Evolutionary conservation across 2,329 filamentous ascomycete species (phyloP).

Genomic region (Cryphonectria carpinicola): DNA sequence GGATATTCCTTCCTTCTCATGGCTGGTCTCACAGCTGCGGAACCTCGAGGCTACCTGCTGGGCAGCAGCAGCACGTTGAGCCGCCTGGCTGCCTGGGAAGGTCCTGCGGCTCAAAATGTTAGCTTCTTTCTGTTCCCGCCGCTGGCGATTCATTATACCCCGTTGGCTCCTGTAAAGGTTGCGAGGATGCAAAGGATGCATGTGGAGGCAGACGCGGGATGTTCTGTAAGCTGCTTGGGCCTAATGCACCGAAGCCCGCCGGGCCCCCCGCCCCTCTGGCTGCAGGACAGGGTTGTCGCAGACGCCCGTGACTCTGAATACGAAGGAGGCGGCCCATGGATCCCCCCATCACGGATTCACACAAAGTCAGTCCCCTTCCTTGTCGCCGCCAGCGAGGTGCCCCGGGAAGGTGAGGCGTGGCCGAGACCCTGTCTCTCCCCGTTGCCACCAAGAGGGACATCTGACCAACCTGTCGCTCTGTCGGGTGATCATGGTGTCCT

Average conservation of each 20-base stretch:
- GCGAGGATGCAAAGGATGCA: neutral
- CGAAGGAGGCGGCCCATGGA: slow-evolving; percentile 18
- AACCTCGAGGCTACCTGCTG: neutral
- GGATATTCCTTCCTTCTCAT: neutral
- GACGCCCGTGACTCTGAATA: slow-evolving; percentile 24
- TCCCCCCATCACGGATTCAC: slow-evolving; percentile 13
- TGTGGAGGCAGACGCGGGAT: slow-evolving; percentile 3
- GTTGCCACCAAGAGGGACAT: neutral
- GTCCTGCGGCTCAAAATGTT: slow-evolving; percentile 8
- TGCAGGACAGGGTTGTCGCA: slow-evolving; percentile 15
- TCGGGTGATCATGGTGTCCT: slow-evolving; percentile 10
- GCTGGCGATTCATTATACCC: slow-evolving; percentile 9
- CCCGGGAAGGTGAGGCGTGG: neutral
- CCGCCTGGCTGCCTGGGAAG: neutral
- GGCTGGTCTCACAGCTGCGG: neutral
- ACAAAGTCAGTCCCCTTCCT: neutral
- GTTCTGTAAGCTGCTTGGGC: slow-evolving; percentile 20
- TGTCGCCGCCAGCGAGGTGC: slow-evolving; percentile 11
- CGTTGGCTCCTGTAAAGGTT: neutral
- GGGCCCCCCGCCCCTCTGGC: neutral
- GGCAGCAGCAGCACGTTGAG: no score
- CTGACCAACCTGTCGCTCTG: neutral
- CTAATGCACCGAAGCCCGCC: slow-evolving; percentile 25
- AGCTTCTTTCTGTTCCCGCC: slow-evolving; percentile 7
- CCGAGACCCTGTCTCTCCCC: neutral